phyloP scores from a whole-genome alignment of 1,284 basidiomycete species.

The Tremellales sp. region DNA sequence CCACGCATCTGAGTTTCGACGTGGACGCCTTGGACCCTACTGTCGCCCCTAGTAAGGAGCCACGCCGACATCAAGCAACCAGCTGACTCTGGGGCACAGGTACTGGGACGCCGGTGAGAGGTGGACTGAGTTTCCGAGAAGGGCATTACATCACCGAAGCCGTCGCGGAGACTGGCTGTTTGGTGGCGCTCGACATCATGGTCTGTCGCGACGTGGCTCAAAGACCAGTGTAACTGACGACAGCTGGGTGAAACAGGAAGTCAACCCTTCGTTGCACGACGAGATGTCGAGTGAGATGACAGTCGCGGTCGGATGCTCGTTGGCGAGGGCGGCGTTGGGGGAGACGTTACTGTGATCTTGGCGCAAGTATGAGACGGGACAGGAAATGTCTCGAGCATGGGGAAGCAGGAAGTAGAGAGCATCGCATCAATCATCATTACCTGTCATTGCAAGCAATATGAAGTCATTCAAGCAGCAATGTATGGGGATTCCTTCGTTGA shows the following conservation, averaged over 20 bases:
- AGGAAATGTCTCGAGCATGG: no score
- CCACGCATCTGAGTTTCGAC: slow-evolving; percentile 95
- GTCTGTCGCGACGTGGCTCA: slow-evolving; percentile 50
- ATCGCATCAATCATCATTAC: no score
- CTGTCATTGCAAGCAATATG: no score
- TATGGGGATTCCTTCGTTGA: no score
- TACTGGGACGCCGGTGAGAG: slow-evolving; percentile 64
- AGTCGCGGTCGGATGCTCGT: slow-evolving; percentile 87
- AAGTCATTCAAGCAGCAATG: no score
- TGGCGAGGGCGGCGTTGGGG: slow-evolving; percentile 87
- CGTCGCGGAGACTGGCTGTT: slow-evolving; percentile 84
- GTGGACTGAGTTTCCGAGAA: slow-evolving; percentile 94
- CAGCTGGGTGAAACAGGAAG: slow-evolving; percentile 62
- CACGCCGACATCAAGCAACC: not conserved
- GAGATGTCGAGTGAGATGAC: slow-evolving; percentile 74
- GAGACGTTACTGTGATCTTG: slow-evolving; percentile 51
- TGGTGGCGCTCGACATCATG: slow-evolving; percentile 91
- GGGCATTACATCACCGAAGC: slow-evolving; percentile 90
- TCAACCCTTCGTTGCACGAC: slow-evolving; percentile 84
- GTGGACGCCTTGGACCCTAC: slow-evolving; percentile 91
- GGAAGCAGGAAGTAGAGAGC: no score
- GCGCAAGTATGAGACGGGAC: no score
- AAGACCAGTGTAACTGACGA: slow-evolving; percentile 1
- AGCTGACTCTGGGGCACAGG: slow-evolving; percentile 27
- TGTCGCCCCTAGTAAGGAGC: slow-evolving; percentile 71